phyloP scores from a whole-genome alignment of 2,329 filamentous ascomycete genomes.

The Alternaria novae-zelandiae region DNA sequence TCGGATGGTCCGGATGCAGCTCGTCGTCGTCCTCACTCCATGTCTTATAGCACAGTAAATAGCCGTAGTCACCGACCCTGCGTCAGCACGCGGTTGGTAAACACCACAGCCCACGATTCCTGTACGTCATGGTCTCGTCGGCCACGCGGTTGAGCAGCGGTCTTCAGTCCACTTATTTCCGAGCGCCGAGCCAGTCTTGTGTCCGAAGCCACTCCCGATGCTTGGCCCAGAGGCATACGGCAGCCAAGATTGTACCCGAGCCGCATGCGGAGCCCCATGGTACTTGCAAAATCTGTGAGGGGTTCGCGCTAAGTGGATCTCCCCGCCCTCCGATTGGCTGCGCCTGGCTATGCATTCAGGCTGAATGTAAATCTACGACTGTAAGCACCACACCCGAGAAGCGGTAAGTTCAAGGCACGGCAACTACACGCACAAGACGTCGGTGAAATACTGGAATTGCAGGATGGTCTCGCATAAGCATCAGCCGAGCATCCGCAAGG shows the following conservation, averaged over 20 bases:
- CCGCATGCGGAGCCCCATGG: conserved; percentile 24
- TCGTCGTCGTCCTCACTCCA: not conserved
- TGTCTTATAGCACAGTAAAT: conserved; percentile 24
- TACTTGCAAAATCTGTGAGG: conserved; percentile 14
- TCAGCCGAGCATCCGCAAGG: not conserved
- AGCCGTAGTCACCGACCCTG: conserved; percentile 18
- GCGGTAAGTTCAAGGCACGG: not conserved
- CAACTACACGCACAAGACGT: not conserved
- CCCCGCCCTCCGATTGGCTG: conserved; percentile 13
- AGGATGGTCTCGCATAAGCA: not conserved
- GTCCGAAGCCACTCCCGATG: conserved; percentile 17
- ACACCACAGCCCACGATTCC: conserved; percentile 8
- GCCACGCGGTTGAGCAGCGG: conserved; percentile 8
- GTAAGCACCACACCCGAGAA: not conserved
- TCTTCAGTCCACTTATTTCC: conserved; percentile 3
- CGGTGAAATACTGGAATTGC: not conserved
- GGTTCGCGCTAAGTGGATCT: conserved; percentile 16
- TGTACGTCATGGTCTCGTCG: conserved; percentile 19
- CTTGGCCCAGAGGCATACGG: conserved; percentile 3
- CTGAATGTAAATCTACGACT: conserved; percentile 19
- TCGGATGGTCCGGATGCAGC: not conserved
- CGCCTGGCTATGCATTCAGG: conserved; percentile 25
- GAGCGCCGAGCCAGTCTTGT: conserved; percentile 5
- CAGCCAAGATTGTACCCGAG: conserved; percentile 15
- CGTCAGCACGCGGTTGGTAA: not conserved